phyloP scores from a whole-genome alignment of 768 basidiomycete genomes.

The Rhodotorula diobovata region DNA sequence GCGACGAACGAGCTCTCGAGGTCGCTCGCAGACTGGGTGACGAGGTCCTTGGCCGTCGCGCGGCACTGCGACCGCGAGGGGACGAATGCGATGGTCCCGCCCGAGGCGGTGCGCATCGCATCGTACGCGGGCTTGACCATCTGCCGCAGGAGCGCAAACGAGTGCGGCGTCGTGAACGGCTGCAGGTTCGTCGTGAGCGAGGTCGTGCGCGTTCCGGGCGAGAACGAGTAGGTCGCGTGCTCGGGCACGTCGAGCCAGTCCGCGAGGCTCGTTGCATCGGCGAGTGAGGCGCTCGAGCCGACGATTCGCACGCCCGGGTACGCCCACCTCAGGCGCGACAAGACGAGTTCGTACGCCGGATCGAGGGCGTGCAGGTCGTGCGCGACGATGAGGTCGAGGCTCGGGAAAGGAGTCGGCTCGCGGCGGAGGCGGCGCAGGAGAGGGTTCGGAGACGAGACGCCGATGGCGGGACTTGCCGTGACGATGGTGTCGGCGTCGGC shows the following conservation, averaged over 20 bases:
- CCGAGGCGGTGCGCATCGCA: slow-evolving; percentile 55
- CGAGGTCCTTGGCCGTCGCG: slow-evolving; percentile 69
- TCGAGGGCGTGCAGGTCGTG: slow-evolving; percentile 83
- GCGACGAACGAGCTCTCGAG: slow-evolving; percentile 52
- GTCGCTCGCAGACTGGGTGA: slow-evolving; percentile 78
- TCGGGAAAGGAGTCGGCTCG: slow-evolving; percentile 43
- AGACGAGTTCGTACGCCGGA: slow-evolving; percentile 69
- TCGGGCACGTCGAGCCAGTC: slow-evolving; percentile 71
- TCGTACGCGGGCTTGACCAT: slow-evolving; percentile 87
- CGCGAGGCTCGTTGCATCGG: slow-evolving; percentile 74
- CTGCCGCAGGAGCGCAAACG: slow-evolving; percentile 76
- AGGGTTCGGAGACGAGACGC: slow-evolving; percentile 43
- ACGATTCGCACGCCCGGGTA: slow-evolving; percentile 66
- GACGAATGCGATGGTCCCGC: slow-evolving; percentile 70
- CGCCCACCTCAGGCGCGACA: slow-evolving; percentile 66
- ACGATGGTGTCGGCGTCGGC: slow-evolving; percentile 20
- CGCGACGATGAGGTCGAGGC: slow-evolving; percentile 66
- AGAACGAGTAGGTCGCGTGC: slow-evolving; percentile 64
- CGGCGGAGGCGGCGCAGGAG: slow-evolving; percentile 39
- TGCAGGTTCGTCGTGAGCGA: slow-evolving; percentile 64
- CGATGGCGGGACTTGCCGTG: slow-evolving; percentile 17
- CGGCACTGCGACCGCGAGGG: slow-evolving; percentile 75
- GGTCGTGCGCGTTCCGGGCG: slow-evolving; percentile 75
- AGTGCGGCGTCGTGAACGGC: slow-evolving; percentile 80
- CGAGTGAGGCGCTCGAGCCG: slow-evolving; percentile 70